Conservation (phyloP, 1,139 yeast species). For the Suhomyces kunorum region DNA sequence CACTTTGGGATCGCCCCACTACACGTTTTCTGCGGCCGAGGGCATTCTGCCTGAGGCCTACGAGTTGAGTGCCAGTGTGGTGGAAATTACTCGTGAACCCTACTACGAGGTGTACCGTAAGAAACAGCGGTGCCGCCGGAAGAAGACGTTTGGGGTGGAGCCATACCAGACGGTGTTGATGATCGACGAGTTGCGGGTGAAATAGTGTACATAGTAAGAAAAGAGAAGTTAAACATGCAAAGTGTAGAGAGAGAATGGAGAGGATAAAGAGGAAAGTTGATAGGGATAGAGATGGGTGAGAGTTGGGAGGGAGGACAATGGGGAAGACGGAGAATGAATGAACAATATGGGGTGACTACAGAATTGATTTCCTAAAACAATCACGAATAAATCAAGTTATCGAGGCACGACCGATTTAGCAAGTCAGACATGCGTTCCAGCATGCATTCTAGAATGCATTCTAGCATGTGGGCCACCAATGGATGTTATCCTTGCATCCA, state of each 20-base stretch:
- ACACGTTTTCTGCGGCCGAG: conserved; percentile 50
- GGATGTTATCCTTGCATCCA: too few relatives aligned
- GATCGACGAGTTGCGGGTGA: conserved; percentile 67
- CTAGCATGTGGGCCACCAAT: too few relatives aligned
- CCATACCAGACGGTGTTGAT: conserved; percentile 80
- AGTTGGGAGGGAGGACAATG: too few relatives aligned
- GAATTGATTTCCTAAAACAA: too few relatives aligned
- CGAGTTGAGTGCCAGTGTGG: conserved; percentile 71
- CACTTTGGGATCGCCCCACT: conserved; percentile 82
- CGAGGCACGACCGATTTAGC: too few relatives aligned
- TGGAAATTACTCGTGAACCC: conserved; percentile 86
- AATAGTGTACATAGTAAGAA: conserved; percentile 9
- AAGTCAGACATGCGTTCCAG: too few relatives aligned
- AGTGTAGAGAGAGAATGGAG: background rate
- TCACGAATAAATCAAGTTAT: too few relatives aligned
- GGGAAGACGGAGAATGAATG: too few relatives aligned
- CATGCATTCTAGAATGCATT: too few relatives aligned
- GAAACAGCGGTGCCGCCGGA: conserved; percentile 82
- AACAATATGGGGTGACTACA: too few relatives aligned
- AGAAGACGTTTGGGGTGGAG: conserved; percentile 75
- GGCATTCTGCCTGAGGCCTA: conserved; percentile 47
- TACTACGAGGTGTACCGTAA: conserved; percentile 58
- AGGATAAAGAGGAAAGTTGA: background rate
- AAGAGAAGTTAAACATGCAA: background rate
- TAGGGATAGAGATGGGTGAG: too few relatives aligned